Evolutionary conservation across 306 rosid genomes (phyloP), one percentile per base, ranked within the genome.

Genomic region (Lablab purpureus): DNA sequence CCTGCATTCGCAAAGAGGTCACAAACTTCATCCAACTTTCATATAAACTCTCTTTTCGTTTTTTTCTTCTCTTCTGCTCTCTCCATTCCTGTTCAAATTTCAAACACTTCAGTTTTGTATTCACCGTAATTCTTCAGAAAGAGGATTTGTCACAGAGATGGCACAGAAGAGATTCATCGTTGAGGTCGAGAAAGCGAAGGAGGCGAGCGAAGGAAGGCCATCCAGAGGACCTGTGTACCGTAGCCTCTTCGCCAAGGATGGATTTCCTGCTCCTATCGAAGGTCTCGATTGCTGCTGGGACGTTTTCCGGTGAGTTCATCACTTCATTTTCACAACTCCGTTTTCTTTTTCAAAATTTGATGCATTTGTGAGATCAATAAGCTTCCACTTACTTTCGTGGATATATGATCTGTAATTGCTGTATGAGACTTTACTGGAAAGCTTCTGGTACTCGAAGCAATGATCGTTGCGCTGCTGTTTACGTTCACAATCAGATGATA

Each of bases 281-380:
- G 97, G 97, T 56, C 81, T 95, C 80, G 84, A 91, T n/a, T 40
- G 82, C 70, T 95, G 99, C 89, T 95, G 99, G 99, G 99, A 95
- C 64, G 86, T 95, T 51, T 95, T 95, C 67, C 88, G 97, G 99
- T 94, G 60, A 67, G 80, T 36, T 3, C 41, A 0, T 54, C 3
- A 8, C 59, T 54, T 54, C 67, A 23, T 66, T 77, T 37, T 52
- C 0, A 27, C 30, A 0, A 12, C n/a, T 55, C 3, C 0, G 2
- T 15, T 68, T 19, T 3, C 1, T 18, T 41, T 17, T 51, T 11
- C 1, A 1, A 11, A 11, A 11, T 30, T 22, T 28, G 21, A 22
- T 34, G 51, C 50, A 2, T 22, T 55, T 0, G 6, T 18, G 51
- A 9, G 3, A 25, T 27, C 67, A 13, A 6, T 63, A 18, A 52